Evolutionary conservation across 768 basidiomycete genomes (phyloP).

Genomic region (Leucocoprinus leucothites): DNA sequence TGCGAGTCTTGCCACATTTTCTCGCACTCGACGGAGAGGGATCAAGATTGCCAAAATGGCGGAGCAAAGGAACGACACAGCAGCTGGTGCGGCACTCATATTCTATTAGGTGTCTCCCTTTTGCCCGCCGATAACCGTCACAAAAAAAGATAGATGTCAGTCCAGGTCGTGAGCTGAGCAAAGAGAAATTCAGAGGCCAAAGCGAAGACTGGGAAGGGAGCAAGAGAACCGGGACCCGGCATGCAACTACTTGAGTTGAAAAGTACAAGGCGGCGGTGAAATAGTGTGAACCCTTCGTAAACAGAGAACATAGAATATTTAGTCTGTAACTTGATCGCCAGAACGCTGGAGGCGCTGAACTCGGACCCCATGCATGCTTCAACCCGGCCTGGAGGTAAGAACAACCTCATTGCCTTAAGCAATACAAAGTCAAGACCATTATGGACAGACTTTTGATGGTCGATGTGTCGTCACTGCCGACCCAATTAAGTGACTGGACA

Average conservation of each 20-base stretch:
- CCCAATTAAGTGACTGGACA: neutral
- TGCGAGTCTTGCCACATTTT: slow-evolving; percentile 43
- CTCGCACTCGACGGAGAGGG: slow-evolving; percentile 41
- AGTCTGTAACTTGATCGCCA: neutral
- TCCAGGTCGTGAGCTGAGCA: neutral
- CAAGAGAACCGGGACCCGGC: neutral
- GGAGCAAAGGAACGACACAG: slow-evolving; percentile 44
- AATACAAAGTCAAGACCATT: slow-evolving; percentile 4
- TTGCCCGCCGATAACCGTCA: neutral
- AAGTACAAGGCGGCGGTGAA: slow-evolving; percentile 5
- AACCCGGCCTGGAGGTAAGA: neutral
- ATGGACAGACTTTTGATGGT: neutral
- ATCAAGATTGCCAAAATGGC: slow-evolving; percentile 36
- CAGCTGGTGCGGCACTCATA: slow-evolving; percentile 36
- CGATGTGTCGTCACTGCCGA: neutral
- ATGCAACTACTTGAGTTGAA: neutral
- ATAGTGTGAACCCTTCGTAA: neutral
- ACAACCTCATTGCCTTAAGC: slow-evolving; percentile 10
- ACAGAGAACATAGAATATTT: neutral
- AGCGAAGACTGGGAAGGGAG: neutral
- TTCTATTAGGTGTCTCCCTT: neutral
- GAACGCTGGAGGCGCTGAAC: neutral
- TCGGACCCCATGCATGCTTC: neutral
- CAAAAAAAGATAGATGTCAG: neutral
- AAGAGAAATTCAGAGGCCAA: neutral